phyloP scores from a whole-genome alignment of 495 filamentous ascomycete species.

The Aspergillus carlsbadensis region DNA sequence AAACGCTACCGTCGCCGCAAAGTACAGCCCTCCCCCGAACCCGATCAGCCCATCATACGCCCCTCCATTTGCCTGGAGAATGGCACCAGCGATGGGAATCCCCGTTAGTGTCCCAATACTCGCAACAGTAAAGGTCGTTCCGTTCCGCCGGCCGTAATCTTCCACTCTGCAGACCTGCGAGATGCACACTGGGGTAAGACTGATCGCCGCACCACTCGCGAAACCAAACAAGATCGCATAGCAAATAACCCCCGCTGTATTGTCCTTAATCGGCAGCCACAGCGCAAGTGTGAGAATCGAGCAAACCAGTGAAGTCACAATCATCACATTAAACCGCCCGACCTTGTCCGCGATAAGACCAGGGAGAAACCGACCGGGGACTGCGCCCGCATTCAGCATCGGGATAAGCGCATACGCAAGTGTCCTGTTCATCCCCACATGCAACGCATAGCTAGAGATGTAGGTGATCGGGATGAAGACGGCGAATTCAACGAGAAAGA shows the following conservation, averaged over 20 bases:
- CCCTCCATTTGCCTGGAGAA: constrained; percentile 21
- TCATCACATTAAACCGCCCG: constrained; percentile 70
- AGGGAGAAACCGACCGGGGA: constrained; percentile 45
- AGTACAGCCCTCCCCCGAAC: constrained; percentile 53
- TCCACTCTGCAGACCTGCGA: constrained; percentile 57
- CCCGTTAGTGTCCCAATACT: constrained; percentile 65
- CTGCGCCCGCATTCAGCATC: constrained; percentile 50
- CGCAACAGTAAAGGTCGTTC: constrained; percentile 58
- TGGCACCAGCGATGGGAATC: constrained; percentile 72
- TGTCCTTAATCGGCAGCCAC: constrained; percentile 43
- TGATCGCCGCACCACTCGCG: constrained; percentile 56
- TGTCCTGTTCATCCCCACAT: constrained; percentile 13
- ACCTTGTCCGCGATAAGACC: constrained; percentile 65
- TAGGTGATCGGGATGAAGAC: constrained; percentile 73
- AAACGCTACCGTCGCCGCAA: constrained; percentile 45
- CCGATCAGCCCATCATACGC: constrained; percentile 50
- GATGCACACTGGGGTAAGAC: constrained; percentile 59
- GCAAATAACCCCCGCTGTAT: constrained; percentile 47
- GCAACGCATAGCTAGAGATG: constrained; percentile 58
- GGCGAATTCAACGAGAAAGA: constrained; percentile 73
- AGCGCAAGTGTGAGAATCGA: constrained; percentile 51
- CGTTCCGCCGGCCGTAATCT: constrained; percentile 62
- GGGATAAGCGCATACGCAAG: constrained; percentile 58
- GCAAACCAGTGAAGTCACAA: constrained; percentile 48
- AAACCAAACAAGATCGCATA: constrained; percentile 63